A percentile compares a stretch with the other conserved stretches of the same genome.
These are phyloP conservation scores for Claviceps paspali DNA, from an alignment of 2,329 filamentous ascomycete genomes.

Conservation along the genomic window DNA sequence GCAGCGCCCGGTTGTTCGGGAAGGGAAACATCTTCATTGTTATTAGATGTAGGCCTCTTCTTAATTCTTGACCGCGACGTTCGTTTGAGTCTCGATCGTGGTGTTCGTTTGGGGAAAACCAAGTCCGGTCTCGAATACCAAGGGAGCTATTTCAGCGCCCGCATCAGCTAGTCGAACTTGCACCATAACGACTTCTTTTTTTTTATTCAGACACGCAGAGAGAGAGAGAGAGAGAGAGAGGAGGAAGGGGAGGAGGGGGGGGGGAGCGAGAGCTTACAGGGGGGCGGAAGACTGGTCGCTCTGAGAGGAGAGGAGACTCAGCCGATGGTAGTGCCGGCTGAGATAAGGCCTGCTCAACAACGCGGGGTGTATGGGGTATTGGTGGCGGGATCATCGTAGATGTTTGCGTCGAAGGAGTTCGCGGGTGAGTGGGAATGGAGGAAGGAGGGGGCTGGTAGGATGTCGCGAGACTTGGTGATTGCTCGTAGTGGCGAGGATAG, in stretches of 20 bases:
- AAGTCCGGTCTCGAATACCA: constrained; percentile 39
- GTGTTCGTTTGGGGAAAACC: constrained; percentile 30
- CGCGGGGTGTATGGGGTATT: constrained; percentile 32
- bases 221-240: too few species aligned
- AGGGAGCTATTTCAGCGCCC: constrained; percentile 30
- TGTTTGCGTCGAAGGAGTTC: constrained; percentile 38
- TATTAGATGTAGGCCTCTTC: constrained; percentile 24
- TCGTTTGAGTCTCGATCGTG: constrained; percentile 23
- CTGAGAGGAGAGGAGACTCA: constrained; percentile 4
- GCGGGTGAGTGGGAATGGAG: constrained; percentile 27
- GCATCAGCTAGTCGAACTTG: background rate
- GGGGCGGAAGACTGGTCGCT: constrained; percentile 25
- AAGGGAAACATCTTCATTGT: constrained; percentile 25
- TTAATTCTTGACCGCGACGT: constrained; percentile 23
- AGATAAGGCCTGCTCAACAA: constrained; percentile 14
- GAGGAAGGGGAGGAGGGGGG: background rate
- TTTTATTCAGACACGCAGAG: too few species aligned
- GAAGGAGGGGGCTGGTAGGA: constrained; percentile 39
- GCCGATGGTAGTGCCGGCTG: constrained; percentile 4
- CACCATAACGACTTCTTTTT: background rate
- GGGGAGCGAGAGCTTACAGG: constrained; percentile 29
- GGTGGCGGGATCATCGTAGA: constrained; percentile 26
- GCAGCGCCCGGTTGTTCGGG: constrained; percentile 24
- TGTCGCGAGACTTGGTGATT: constrained; percentile 38
- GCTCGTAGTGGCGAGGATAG: constrained; percentile 34